Percentiles rank a stretch among this genome's conserved stretches.
Evolutionary conservation across 1,284 basidiomycete species (phyloP).

Genomic region (Apiotrichum domesticum): DNA sequence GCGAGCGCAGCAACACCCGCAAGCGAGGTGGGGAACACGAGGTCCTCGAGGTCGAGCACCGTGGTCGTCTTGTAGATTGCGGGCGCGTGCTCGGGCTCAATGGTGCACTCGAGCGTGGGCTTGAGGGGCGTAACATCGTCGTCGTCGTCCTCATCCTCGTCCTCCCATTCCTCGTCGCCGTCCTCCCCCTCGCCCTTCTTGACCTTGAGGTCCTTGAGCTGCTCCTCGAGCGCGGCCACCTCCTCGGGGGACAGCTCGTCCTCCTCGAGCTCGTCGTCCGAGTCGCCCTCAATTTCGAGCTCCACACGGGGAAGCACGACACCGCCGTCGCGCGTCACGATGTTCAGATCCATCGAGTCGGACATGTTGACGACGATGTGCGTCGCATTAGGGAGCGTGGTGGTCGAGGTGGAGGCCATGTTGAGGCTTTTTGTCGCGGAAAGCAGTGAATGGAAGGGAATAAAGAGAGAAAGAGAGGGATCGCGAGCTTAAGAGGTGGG

Average conservation of each 20-base stretch:
- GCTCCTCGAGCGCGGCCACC: not conserved
- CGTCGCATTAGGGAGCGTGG: not conserved
- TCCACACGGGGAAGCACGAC: slow-evolving; percentile 1
- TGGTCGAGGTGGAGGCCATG: too few species aligned
- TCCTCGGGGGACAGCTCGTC: not conserved
- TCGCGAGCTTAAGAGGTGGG: too few species aligned
- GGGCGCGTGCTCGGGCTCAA: slow-evolving; percentile 1
- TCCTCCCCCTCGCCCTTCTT: not conserved
- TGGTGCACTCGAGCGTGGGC: not conserved
- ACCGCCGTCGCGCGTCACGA: not conserved
- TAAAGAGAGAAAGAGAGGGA: too few species aligned
- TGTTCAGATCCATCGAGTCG: slow-evolving; percentile 2
- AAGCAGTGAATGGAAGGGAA: too few species aligned
- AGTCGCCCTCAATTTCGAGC: not conserved
- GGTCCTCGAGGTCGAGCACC: slow-evolving; percentile 1
- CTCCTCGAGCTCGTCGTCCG: not conserved
- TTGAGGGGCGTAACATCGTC: not conserved
- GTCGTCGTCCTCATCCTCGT: not conserved
- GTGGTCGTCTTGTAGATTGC: not conserved
- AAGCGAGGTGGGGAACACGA: slow-evolving; percentile 1
- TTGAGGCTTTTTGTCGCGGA: too few species aligned
- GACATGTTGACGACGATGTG: not conserved
- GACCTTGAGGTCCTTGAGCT: not conserved
- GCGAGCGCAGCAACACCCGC: not conserved
- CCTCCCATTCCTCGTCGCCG: not conserved